Conservation (phyloP, 805 yeast genomes). For the Saccharomyces mikatae region DNA sequence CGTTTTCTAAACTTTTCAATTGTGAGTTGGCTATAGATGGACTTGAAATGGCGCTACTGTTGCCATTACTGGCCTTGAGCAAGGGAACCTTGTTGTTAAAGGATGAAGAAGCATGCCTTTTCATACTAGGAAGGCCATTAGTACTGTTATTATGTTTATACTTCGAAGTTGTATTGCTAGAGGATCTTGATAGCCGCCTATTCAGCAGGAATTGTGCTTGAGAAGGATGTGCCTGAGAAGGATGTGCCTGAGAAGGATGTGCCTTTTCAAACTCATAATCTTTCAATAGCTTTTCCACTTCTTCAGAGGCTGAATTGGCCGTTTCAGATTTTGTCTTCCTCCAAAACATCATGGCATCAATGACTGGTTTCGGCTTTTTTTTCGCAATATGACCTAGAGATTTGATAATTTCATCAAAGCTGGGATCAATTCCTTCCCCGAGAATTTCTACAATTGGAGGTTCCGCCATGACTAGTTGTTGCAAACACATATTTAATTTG, state of each 20-base stretch:
- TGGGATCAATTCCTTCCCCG: slow-evolving; percentile 79
- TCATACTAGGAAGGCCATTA: not conserved
- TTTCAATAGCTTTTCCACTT: slow-evolving; percentile 37
- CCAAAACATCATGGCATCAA: slow-evolving; percentile 98
- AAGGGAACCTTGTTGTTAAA: not conserved
- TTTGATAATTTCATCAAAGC: slow-evolving; percentile 76
- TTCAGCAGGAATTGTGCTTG: not conserved
- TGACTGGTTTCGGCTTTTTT: slow-evolving; percentile 86
- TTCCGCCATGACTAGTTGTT: slow-evolving; percentile 54
- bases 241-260: not conserved
- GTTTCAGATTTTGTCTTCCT: slow-evolving; percentile 86
- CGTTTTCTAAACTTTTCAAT: slow-evolving; percentile 36
- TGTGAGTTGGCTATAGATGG: not conserved
- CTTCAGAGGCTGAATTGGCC: slow-evolving; percentile 54
- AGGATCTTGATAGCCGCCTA: not conserved
- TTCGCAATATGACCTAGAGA: slow-evolving; percentile 88
- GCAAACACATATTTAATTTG: slow-evolving; percentile 65
- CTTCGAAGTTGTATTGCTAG: not conserved
- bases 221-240: slow-evolving; percentile 1
- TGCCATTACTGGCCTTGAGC: not conserved
- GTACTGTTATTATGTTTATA: not conserved
- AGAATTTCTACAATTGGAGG: slow-evolving; percentile 73
- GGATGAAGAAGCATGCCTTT: not conserved
- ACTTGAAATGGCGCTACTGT: not conserved
- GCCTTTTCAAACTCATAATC: slow-evolving; percentile 27